Percentiles rank a stretch among this genome's conserved stretches.
phyloP scores from a whole-genome alignment of 306 rosid genomes.

The Rubus idaeus region DNA sequence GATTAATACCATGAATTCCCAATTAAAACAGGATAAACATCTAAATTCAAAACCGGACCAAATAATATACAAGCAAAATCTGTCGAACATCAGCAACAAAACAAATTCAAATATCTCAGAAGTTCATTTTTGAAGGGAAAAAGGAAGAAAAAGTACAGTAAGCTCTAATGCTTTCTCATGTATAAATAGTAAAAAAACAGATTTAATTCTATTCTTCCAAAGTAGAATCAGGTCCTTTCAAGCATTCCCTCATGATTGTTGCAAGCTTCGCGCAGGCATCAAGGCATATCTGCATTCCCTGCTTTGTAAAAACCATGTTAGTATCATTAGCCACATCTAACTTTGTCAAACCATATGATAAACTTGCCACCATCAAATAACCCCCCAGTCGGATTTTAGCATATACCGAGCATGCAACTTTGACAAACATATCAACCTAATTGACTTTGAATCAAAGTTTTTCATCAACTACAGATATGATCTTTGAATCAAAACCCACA shows the following conservation, averaged over 20 bases:
- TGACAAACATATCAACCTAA: neutral
- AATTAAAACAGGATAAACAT: neutral
- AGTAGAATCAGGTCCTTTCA: slow-evolving; percentile 61
- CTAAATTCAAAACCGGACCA: neutral
- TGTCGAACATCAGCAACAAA: neutral
- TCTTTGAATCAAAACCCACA: neutral
- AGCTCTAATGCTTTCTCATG: slow-evolving; percentile 1
- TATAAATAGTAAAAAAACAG: slow-evolving; percentile 10
- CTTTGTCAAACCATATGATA: neutral
- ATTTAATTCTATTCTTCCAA: slow-evolving; percentile 45
- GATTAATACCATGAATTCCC: neutral
- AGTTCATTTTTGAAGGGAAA: neutral
- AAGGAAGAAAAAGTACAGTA: neutral
- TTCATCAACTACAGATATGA: neutral
- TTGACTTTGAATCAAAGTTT: neutral
- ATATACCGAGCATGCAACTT: neutral
- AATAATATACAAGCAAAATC: slow-evolving; percentile 13
- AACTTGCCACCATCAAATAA: neutral
- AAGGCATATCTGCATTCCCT: slow-evolving; percentile 90
- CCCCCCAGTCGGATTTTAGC: neutral
- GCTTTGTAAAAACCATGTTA: slow-evolving; percentile 24
- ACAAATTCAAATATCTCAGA: neutral
- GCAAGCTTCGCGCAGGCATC: slow-evolving; percentile 91
- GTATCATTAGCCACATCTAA: neutral
- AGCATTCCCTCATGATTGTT: slow-evolving; percentile 71